Evolutionary conservation across 2,329 filamentous ascomycete species (phyloP), one percentile per base, ranked within the genome.

Genomic region (Sporothrix sp.): DNA sequence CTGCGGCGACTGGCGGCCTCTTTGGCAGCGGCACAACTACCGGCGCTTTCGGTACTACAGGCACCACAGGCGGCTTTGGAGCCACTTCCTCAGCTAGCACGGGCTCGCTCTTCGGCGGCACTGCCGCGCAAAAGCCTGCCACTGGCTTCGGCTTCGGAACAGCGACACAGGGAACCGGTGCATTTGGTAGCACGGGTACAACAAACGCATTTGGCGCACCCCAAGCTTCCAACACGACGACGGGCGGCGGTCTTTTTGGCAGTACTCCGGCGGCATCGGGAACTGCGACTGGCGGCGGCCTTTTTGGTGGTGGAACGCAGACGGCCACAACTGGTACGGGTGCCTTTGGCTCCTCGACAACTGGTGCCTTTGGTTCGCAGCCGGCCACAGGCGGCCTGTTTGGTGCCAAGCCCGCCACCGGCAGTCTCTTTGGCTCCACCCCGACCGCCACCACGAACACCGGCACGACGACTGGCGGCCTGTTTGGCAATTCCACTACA

Each of bases 181-280:
- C 69, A 44, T 76, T 78, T 46, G 72, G 71, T 60, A 56, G 68
- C 47, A 65, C 64, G 37, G 59, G 62, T 27, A 49, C 56, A 10
- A 60, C 59, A 13, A 60, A 63, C 28, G 65, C 64, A 57, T 56
- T 49, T 48, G 56, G 30, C 32, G 20, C 52, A 2, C 30, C 40
- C 11, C 47, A 51, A 16, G 45, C 48, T 3, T 37, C 25, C 16
- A 46, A 51, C 9, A 65, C 64, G 13, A 59, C 61, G 13, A 58
- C 61, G 3, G 61, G 65, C 6, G 59, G 59, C 27, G 62, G 63
- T 20, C 62, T 69, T 13, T 81, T 79, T 58, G 75, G 76, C 42
- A 65, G 65, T 52, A 64, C 60, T 35, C 63, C 69, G 0, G 49
- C 54, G 14, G 53, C 57, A 16, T 53, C 43, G 3, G 42, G 37